These are phyloP conservation scores for Tetrahymena borealis DNA, from an alignment of 73 alveolate genomes.

Conservation along the genomic window DNA sequence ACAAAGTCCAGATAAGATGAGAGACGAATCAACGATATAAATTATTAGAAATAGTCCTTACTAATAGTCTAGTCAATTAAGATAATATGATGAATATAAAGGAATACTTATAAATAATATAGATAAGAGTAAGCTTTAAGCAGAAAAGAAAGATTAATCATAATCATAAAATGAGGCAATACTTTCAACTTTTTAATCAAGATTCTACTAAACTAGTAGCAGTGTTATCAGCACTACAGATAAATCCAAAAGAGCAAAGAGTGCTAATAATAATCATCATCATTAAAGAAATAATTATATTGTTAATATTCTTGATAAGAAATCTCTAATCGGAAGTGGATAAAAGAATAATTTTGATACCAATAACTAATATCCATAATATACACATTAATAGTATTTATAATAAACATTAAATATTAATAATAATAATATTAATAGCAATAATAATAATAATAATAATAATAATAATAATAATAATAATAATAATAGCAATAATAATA, in stretches of 20 bases:
- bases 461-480: too few relatives aligned
- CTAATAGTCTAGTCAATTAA: background rate
- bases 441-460: too few relatives aligned
- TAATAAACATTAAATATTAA: too few relatives aligned
- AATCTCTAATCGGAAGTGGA: too few relatives aligned
- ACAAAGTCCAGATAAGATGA: background rate
- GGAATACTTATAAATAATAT: background rate
- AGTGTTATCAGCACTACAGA: background rate
- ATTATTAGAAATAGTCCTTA: background rate
- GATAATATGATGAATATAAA: background rate
- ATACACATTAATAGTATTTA: too few relatives aligned
- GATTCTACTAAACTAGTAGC: background rate
- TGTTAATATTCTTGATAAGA: too few relatives aligned
- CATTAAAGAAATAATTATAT: background rate
- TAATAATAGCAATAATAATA: too few relatives aligned
- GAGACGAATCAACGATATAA: background rate
- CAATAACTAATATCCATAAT: too few relatives aligned
- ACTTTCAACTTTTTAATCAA: background rate
- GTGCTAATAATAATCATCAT: background rate
- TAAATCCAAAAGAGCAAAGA: background rate
- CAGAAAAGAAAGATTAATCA: background rate
- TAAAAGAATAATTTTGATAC: too few relatives aligned
- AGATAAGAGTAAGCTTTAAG: background rate
- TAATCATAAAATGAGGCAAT: background rate
- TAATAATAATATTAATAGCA: too few relatives aligned